phyloP scores from a whole-genome alignment of 257 asterid genomes.

The Solanum bukasovii region DNA sequence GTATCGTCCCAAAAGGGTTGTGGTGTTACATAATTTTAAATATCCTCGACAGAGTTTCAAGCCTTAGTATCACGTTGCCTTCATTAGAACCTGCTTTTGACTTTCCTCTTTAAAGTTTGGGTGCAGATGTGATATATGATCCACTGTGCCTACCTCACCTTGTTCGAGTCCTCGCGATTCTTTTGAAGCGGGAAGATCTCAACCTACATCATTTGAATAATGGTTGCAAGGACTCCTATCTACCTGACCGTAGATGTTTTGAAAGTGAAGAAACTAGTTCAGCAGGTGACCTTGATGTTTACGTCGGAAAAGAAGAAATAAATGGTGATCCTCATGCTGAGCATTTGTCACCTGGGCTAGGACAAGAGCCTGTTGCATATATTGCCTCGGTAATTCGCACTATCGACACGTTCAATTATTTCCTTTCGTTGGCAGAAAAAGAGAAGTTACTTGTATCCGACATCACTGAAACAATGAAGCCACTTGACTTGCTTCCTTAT shows the following conservation, averaged over 20 bases:
- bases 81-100: background rate
- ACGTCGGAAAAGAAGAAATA: conserved; percentile 3
- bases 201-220: background rate
- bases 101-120: conserved; percentile 50
- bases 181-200: conserved; percentile 24
- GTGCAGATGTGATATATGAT: conserved; percentile 82
- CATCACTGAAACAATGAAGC: conserved; percentile 35
- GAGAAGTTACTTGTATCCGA: conserved; percentile 51
- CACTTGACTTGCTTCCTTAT: conserved; percentile 61
- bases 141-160: conserved; percentile 82
- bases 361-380: conserved; percentile 45
- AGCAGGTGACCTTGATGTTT: background rate
- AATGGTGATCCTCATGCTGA: conserved; percentile 3
- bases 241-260: background rate
- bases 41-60: background rate
- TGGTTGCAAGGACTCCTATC: background rate
- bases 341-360: background rate
- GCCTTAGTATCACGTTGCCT: background rate
- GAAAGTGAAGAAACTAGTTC: background rate
- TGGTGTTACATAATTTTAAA: background rate
- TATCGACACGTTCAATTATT: conserved; percentile 50
- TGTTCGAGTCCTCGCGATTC: conserved; percentile 47
- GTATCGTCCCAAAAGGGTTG: background rate
- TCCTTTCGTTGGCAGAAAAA: conserved; percentile 42
- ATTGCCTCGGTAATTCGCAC: conserved; percentile 81